These are phyloP conservation scores for Zarea fungicola DNA, from an alignment of 2,329 filamentous ascomycete genomes.

Conservation along the genomic window DNA sequence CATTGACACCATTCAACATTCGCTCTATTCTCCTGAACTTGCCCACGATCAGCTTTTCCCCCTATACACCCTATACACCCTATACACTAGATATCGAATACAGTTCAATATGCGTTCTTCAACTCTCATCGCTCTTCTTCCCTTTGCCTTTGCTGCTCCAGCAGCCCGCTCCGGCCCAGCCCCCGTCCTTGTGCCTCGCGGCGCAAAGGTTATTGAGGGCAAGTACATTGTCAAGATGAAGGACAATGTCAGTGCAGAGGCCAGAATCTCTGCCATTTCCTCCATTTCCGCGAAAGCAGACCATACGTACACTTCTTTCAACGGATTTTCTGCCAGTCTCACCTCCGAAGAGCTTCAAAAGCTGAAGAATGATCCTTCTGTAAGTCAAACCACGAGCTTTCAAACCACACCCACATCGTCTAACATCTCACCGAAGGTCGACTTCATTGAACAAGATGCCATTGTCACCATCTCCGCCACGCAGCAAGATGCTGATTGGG, in stretches of 20 bases:
- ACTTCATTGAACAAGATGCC: constrained; percentile 31
- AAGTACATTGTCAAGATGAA: constrained; percentile 22
- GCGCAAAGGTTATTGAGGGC: constrained; percentile 14
- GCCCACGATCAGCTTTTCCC: no score
- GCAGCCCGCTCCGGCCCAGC: constrained; percentile 15
- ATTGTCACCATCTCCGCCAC: constrained; percentile 22
- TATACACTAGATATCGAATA: no score
- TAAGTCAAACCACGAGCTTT: neutral
- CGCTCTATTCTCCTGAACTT: no score
- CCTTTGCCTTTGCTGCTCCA: constrained; percentile 7
- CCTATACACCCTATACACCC: no score
- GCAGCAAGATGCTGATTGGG: constrained; percentile 31
- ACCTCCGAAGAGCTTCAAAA: constrained; percentile 16
- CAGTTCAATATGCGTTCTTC: constrained; percentile 8
- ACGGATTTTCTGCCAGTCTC: constrained; percentile 16
- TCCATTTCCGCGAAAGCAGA: no score
- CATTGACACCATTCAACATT: no score
- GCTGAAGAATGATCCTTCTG: constrained; percentile 16
- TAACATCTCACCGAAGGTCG: constrained; percentile 17
- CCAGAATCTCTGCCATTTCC: constrained; percentile 18
- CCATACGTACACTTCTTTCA: constrained; percentile 18
- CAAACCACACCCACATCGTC: neutral
- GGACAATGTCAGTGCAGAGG: constrained; percentile 13
- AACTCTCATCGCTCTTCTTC: constrained; percentile 6
- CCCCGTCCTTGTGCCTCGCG: constrained; percentile 15